Evolutionary conservation across 2,329 filamentous ascomycete species (phyloP), one percentile per base, ranked within the genome.

Genomic region (Microdochium paspali): DNA sequence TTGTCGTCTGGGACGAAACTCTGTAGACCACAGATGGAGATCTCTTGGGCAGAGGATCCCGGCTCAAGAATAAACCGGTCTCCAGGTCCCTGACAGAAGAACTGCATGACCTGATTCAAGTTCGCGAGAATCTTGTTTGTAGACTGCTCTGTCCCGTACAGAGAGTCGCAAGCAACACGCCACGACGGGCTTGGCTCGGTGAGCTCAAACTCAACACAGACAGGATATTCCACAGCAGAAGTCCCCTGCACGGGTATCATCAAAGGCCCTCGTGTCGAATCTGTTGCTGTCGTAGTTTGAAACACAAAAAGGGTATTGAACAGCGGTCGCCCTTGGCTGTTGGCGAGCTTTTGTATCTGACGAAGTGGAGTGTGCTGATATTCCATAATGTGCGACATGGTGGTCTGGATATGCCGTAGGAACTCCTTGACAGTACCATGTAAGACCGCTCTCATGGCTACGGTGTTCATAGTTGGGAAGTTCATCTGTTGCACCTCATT

Each of bases 391-490:
- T 75, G 74, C 1, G 74, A 71, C 63, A 87, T 77, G 50, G 78
- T 84, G 2, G 82, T 76, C 58, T 95, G 89, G 53, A 90, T 73
- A 57, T 90, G 86, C 12, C 70, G 72, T 24, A 95, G 66, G 66
- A 94, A 82, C 1, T 82, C 74, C 1, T 62, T 53, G 0, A 77
- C 66, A 0, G 74, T 80, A 2, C 87, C 87, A 55, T 93, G 85
- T 2, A 95, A 61, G 2, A 90, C 73, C 1, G 77, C 77, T 10
- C 90, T 76, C 7, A 95, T 72, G 0, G 85, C 79, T 0, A 95
- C 82, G 0, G 90, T 95, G 58, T 95, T 96, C 87, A 96, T 95
- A 0, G 86, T 88, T 0, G 90, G 91, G 57, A 95, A 96, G 59
- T 90, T 73, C 12, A 91, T 65, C 24, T 77, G 64, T 40, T 85